Evolutionary conservation across 2,329 filamentous ascomycete genomes (phyloP), one percentile per base, ranked within the genome.

Genomic region (Exophiala dermatitidis): DNA sequence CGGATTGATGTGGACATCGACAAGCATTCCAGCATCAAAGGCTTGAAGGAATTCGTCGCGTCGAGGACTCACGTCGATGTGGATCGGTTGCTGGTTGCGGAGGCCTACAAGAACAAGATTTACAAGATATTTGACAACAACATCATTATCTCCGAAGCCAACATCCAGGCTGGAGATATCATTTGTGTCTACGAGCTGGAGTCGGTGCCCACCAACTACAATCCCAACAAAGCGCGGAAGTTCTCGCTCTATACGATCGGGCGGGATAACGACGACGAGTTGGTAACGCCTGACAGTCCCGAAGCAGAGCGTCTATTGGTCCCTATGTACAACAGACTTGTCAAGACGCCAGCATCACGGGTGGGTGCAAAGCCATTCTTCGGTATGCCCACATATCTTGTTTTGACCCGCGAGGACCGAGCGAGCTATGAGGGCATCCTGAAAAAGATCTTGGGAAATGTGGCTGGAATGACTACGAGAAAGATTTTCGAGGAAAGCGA

Each of bases 71-170:
- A 65, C 37, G 68, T 64, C 62, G 72, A 65, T 63, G 81, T 78
- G 56, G 72, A 51, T 66, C 76, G 46, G 77, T 83, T 96, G n/a
- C 82, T 95, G 65, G 83, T 84, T 9, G 84, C 82, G 1, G 93
- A 98, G 64, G 82, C 94, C 47, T 95, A 88, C 67, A 86, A 82
- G 62, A 77, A 82, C 61, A 89, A 85, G 62, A 90, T 96, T 69
- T 97, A 90, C 75, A 91, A 90, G 66, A 78, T 88, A 46, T 90
- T 93, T 60, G 80, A 88, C 28, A 87, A 96, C 63, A 73, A 72
- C 5, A 76, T 77, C 31, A 73, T 75, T 5, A 82, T 90, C 6
- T 82, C 83, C 0, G 90, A 95, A 52, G 81, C 84, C 45, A 73
- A 72, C 47, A 90, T 96, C 50, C 69, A 74, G 28, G 59, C 65